Base-by-base conservation (phyloP, 2,329 filamentous ascomycete species). In the Pestalotiopsis fici region DNA sequence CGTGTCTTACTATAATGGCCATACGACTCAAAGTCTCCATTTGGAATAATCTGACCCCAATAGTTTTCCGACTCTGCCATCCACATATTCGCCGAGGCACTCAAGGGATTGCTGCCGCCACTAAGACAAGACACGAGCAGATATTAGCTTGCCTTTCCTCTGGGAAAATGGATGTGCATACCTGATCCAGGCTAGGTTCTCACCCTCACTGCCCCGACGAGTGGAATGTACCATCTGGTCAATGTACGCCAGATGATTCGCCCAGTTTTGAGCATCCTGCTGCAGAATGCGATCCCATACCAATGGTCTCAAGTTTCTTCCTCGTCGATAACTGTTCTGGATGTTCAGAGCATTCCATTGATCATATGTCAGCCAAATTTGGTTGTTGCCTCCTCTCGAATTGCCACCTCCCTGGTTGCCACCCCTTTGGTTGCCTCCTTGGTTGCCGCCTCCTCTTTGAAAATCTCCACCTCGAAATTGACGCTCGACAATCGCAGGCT, bases 181-280 rank as follows among this genome's bases (percentile, higher is more conserved):
- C 57, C 57, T 60, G 57, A 60, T 60, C 57, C 57, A 60, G 2
- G 57, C 57, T 27, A 60, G n/a, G 28, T 60, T 60, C 11, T 60
- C 57, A n/a, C 57, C 57, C 31, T 60, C 57, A 31, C 57, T 60
- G 31, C 57, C 57, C 31, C 21, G 43, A n/a, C 18, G 43, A 18
- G 27, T 11, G n/a, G 57, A 35, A 35, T 60, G 57, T n/a, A 60
- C 57, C 57, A 60, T 60, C 21, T 37, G 25, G n/a, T 60, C 57
- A 31, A 60, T 60, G 2, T 35, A 60, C 9, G 57, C 57, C 5
- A 60, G 57, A 15, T 60, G 57, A 39, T 60, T 35, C 18, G 57
- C 57, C 57, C 57, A 60, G 57, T 60, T 60, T 15, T 60, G 57
- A 21, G 57, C 57, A 35, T 60, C 57, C 21, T 37, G 57, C n/a